Base-by-base conservation (phyloP, 148 eudicot species). In the Rhododendron williamsianum region DNA sequence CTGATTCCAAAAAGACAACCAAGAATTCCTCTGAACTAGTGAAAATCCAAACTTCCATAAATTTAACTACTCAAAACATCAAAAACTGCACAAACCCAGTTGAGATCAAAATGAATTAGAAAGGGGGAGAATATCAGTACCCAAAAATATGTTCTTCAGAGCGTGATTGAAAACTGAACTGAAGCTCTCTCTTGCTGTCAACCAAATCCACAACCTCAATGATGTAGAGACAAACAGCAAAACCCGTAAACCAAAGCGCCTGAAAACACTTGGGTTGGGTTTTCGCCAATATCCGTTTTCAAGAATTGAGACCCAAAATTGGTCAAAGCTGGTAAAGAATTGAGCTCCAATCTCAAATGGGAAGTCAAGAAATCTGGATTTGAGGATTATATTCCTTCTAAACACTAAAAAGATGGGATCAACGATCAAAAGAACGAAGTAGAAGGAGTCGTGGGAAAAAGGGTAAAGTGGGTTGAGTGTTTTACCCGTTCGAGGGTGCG, bases 111-210 rank as follows among this genome's bases (percentile, higher is more conserved):
- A 9, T 51, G 72, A 36, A 86, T 72, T 19, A 81, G 71, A 23
- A 33, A 81, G 69, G 67, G 82, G 65, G 54, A 71, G 19, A 76
- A 81, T 5, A 48, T 25, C 67, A 25, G 21, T 38, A 82, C 76
- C 88, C 85, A 76, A 84, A 27, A 86, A 86, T 9, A 2, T n/a
- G 12, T 15, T 36, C 86, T 54, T 41, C 86, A 36, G 81, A 51
- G 71, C 4, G 30, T 13, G 15, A 33, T 30, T 72, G 80, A 83
- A 67, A 51, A 25, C 18, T 72, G 67, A 73, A 83, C 19, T 21
- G 21, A 83, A 13, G 79, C 79, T 83, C 6, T 72, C 85, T 30
- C 63, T 18, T 83, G 77, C 78, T 21, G 80, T 38, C 60, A 73
- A 73, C 25, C 60, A 83, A 69, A 67, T 67, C 78, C 45, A 82